phyloP scores from a whole-genome alignment of 129 eudicot genomes.

The Calendula officinalis region DNA sequence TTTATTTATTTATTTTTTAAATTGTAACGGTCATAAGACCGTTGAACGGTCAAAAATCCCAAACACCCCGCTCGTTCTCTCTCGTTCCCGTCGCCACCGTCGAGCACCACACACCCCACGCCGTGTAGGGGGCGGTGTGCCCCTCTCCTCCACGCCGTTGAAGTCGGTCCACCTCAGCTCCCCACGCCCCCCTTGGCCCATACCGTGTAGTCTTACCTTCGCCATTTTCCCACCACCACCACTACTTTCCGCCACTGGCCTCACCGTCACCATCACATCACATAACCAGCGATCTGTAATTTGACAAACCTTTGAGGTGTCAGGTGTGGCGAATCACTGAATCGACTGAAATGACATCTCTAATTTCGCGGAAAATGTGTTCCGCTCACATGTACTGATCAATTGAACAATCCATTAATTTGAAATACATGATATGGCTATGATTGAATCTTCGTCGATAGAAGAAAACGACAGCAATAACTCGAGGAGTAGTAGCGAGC shows the following conservation, averaged over 20 bases:
- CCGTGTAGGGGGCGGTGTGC: too few species aligned
- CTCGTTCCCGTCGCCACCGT: too few species aligned
- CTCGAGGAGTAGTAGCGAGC: conserved; percentile 50
- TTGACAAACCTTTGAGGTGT: neutral
- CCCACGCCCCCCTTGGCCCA: too few species aligned
- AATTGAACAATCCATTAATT: conserved; percentile 1
- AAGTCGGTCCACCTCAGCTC: too few species aligned
- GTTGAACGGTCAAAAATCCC: too few species aligned
- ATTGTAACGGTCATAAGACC: too few species aligned
- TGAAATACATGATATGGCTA: conserved; percentile 21
- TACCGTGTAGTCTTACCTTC: too few species aligned
- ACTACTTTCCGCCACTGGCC: too few species aligned
- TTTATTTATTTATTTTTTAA: too few species aligned
- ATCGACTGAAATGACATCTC: neutral
- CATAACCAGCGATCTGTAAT: conserved; percentile 15
- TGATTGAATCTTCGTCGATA: conserved; percentile 39
- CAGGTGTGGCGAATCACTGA: neutral
- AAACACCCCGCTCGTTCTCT: too few species aligned
- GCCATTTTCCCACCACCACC: neutral
- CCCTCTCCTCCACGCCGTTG: too few species aligned
- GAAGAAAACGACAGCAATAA: conserved; percentile 13
- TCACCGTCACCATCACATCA: neutral
- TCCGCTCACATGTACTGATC: neutral
- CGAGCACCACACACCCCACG: too few species aligned
- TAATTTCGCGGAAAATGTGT: neutral